Base-by-base conservation (phyloP, 495 filamentous ascomycete genomes). In the Durotheca rogersii region DNA sequence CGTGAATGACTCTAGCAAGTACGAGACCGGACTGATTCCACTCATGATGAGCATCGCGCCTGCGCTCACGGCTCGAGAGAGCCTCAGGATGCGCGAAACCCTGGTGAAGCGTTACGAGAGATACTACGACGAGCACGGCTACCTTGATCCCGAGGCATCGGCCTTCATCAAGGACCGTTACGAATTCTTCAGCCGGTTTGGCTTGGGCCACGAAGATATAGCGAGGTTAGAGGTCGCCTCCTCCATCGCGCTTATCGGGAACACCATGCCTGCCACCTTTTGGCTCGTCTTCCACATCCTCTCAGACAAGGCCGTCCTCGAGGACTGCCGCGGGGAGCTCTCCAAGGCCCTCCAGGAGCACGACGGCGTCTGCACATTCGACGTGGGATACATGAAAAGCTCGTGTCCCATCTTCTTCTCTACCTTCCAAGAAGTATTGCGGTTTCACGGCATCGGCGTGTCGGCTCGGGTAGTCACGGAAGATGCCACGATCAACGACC, bases 351-450 rank as follows among this genome's bases (percentile, higher is more conserved):
- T 65, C 0, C 21, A 37, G 0, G 45, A 54, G 14, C 10, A 38
- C 7, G 45, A 46, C 19, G 52, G 42, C 17, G 35, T 58, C 9
- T 50, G 41, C 51, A 21, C 41, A 10, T 21, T 58, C 37, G 49
- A 62, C 29, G 6, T 57, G n/a, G 42, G 20, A 1, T 21, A 17
- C 1, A 39, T 67, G 33, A 56, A 54, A 20, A 23, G 31, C 2
- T 16, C 45, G 2, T 67, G 64, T 27, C 68, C 68, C 0, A 35
- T 60, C 0, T 41, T 71, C 1, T 12, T 52, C 6, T 60, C 55
- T 12, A 56, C 55, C 6, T 62, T 56, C 11, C 51, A 68, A 19
- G 68, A 71, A 23, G 62, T 56, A 2, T 36, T 68, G 2, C 65
- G 68, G 4, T 47, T 55, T 20, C 56, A 47, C n/a, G 16, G 29